Conservation (phyloP, 768 basidiomycete species). For the Xanthoconium purpureum region DNA sequence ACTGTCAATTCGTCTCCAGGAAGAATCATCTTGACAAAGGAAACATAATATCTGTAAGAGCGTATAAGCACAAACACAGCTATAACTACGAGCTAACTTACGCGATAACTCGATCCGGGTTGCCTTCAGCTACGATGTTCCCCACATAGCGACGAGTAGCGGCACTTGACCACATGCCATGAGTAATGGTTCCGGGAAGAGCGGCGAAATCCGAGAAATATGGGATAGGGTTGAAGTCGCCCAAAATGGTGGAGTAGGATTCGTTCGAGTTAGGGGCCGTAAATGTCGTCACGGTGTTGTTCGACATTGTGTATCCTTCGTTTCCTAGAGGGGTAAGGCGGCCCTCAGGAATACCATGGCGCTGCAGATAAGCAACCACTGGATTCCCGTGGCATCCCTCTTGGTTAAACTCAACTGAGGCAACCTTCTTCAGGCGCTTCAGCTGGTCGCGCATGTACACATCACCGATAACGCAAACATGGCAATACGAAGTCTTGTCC, state of each 20-base stretch:
- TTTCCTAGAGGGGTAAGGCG: conserved; percentile 73
- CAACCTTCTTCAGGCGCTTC: conserved; percentile 86
- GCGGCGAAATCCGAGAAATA: conserved; percentile 95
- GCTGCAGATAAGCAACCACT: conserved; percentile 87
- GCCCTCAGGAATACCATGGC: conserved; percentile 81
- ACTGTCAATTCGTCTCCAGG: conserved; percentile 86
- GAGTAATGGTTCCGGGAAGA: conserved; percentile 94
- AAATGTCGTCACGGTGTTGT: conserved; percentile 61
- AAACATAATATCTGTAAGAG: conserved; percentile 73
- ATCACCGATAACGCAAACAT: conserved; percentile 78
- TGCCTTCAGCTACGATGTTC: conserved; percentile 88
- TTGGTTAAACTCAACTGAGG: conserved; percentile 79
- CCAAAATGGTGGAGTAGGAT: conserved; percentile 92
- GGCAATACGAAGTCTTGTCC: conserved; percentile 80
- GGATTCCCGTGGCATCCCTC: conserved; percentile 92
- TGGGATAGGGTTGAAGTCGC: conserved; percentile 98
- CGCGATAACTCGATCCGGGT: conserved; percentile 86
- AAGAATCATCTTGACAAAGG: conserved; percentile 96
- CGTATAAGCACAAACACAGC: conserved; percentile 1
- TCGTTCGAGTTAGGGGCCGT: conserved; percentile 88
- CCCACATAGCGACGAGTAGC: conserved; percentile 92
- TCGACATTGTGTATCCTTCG: conserved; percentile 84
- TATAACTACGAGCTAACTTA: conserved; percentile 40
- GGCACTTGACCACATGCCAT: conserved; percentile 96
- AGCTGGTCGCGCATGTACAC: conserved; percentile 86